Evolutionary conservation across 2,329 filamentous ascomycete species (phyloP).

Genomic region (Huntiella decipiens): DNA sequence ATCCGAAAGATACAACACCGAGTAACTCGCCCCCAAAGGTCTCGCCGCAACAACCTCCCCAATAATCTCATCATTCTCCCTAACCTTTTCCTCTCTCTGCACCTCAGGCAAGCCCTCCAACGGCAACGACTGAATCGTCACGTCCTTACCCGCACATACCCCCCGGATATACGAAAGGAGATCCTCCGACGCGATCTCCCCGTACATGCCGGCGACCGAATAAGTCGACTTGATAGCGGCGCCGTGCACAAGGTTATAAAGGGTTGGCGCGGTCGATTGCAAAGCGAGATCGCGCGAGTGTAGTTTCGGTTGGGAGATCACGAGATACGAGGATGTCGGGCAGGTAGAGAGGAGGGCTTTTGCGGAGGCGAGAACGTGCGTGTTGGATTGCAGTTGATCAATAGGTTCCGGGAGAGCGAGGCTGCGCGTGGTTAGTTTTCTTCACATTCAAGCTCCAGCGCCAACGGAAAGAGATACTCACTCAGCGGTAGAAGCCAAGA

Average conservation of each 20-base stretch:
- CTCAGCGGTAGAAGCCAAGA: conserved; percentile 70
- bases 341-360: conserved; percentile 42
- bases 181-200: conserved; percentile 24
- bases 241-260: conserved; percentile 24
- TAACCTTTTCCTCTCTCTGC: conserved; percentile 1
- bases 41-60: conserved; percentile 26
- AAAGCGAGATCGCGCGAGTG: conserved; percentile 44
- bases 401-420: conserved; percentile 19
- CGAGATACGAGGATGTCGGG: conserved; percentile 55
- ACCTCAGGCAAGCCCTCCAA: conserved; percentile 5
- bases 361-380: conserved; percentile 24
- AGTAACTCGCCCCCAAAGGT: conserved; percentile 35
- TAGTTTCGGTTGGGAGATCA: conserved; percentile 61
- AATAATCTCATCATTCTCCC: conserved; percentile 26
- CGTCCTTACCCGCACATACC: conserved; percentile 21
- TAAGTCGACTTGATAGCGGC: conserved; percentile 22
- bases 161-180: conserved; percentile 26
- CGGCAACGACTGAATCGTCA: conserved; percentile 9
- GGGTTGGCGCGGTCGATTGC: conserved; percentile 26
- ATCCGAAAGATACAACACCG: conserved; percentile 54
- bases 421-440: conserved; percentile 12
- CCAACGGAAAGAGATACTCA: conserved; percentile 27
- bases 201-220: conserved; percentile 39
- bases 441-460: neutral
- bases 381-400: conserved; percentile 27